Percentiles rank a stretch among this genome's conserved stretches.
phyloP scores from a whole-genome alignment of 169 alveolate species.

The Cryptosporidium canis region DNA sequence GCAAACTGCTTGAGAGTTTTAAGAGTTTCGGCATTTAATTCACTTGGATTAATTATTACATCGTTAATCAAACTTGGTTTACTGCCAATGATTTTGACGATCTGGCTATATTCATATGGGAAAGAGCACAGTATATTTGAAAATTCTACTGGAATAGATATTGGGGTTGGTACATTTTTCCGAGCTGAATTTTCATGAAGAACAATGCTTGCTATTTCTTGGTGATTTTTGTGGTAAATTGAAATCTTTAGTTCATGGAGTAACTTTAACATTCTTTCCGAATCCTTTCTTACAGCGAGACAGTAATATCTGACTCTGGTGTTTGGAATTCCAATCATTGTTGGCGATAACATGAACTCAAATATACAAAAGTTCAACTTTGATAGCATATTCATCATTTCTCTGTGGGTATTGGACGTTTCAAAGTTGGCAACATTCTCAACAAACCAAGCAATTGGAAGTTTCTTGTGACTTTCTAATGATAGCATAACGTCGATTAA shows the following conservation, averaged over 20 bases:
- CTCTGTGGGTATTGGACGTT: conserved; percentile 76
- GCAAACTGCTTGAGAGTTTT: conserved; percentile 4
- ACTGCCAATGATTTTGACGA: background rate
- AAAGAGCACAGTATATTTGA: conserved; percentile 16
- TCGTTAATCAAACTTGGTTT: conserved; percentile 19
- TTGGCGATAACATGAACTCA: conserved; percentile 82
- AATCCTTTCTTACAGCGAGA: conserved; percentile 75
- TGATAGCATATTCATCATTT: conserved; percentile 73
- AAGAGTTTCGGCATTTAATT: background rate
- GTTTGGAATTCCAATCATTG: conserved; percentile 82
- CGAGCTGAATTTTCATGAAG: background rate
- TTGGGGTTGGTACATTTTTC: background rate
- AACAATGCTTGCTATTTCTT: conserved; percentile 1
- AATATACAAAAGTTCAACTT: conserved; percentile 72
- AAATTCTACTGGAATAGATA: background rate
- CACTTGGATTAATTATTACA: background rate
- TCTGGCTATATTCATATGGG: background rate
- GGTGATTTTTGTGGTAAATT: background rate
- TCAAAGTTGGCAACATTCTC: conserved; percentile 85
- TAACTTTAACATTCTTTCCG: background rate
- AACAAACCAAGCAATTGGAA: conserved; percentile 79
- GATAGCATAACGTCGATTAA: conserved; percentile 73
- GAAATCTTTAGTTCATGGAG: background rate
- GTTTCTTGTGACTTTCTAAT: conserved; percentile 62
- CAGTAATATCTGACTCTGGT: conserved; percentile 84